Percentiles rank a stretch among this genome's conserved stretches.
Evolutionary conservation across 306 rosid species (phyloP).

Genomic region (Medicago lupulina): DNA sequence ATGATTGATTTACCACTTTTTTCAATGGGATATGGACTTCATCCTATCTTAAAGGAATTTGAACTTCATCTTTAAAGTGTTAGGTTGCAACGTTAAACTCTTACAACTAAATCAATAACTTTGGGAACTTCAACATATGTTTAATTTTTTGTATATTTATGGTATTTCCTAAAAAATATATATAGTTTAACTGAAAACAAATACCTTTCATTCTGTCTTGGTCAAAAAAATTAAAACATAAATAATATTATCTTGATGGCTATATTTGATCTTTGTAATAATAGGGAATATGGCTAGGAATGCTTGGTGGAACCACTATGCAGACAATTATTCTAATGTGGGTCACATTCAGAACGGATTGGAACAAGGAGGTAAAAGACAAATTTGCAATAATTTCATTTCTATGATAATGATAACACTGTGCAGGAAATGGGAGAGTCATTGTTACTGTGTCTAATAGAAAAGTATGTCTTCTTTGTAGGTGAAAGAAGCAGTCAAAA

Average conservation of each 20-base stretch:
- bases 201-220: not conserved
- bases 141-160: too few species aligned
- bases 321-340: slow-evolving; percentile 68
- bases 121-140: too few species aligned
- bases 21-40: too few species aligned
- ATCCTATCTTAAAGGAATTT: not conserved
- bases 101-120: too few species aligned
- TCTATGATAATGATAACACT: not conserved
- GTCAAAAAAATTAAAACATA: not conserved
- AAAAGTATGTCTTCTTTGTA: slow-evolving; percentile 10
- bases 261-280: not conserved
- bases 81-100: not conserved
- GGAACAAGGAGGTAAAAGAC: slow-evolving; percentile 69
- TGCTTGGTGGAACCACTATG: slow-evolving; percentile 67
- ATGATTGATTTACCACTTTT: too few species aligned
- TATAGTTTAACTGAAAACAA: too few species aligned
- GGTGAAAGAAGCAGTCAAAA: slow-evolving; percentile 64
- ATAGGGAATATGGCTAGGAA: slow-evolving; percentile 85
- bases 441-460: not conserved
- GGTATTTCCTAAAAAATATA: too few species aligned
- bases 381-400: not conserved
- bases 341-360: slow-evolving; percentile 68
- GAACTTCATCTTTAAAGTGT: not conserved
- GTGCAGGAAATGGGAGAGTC: not conserved
- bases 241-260: too few species aligned